Conservation (phyloP, 1,284 basidiomycete species). For the Bjerkandera adusta region DNA sequence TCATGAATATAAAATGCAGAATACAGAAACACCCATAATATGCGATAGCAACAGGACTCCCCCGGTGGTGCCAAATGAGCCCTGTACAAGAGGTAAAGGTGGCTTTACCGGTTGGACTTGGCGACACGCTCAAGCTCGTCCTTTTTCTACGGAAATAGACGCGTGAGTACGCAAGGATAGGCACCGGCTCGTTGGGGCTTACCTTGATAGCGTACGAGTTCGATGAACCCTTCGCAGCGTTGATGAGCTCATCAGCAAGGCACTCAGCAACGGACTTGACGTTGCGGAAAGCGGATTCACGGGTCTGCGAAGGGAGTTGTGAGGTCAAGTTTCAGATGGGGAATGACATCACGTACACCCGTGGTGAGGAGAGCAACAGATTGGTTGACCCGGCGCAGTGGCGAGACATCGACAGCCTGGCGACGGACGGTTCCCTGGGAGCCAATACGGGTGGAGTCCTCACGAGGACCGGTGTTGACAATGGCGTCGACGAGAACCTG, state of each 20-base stretch:
- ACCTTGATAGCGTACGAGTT: slow-evolving; percentile 99
- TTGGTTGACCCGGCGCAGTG: slow-evolving; percentile 98
- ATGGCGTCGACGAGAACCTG: slow-evolving; percentile 98
- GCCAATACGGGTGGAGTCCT: slow-evolving; percentile 99
- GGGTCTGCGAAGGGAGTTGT: slow-evolving; percentile 57
- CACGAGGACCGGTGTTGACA: slow-evolving; percentile 99
- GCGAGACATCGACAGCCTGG: slow-evolving; percentile 99
- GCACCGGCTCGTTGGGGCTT: slow-evolving; percentile 17
- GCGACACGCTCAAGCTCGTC: slow-evolving; percentile 99
- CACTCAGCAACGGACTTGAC: slow-evolving; percentile 99
- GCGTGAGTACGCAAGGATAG: slow-evolving; percentile 2
- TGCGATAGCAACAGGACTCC: slow-evolving; percentile 22
- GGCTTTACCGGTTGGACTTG: slow-evolving; percentile 94
- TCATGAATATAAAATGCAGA: slow-evolving; percentile 28
- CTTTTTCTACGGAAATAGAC: slow-evolving; percentile 64
- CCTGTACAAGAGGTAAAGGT: slow-evolving; percentile 7
- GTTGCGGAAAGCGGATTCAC: slow-evolving; percentile 99
- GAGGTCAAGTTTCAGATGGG: slow-evolving; percentile 5
- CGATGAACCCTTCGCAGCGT: slow-evolving; percentile 99
- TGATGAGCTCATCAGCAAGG: slow-evolving; percentile 99
- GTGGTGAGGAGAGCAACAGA: slow-evolving; percentile 93
- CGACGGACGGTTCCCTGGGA: slow-evolving; percentile 99
- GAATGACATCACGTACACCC: slow-evolving; percentile 64
- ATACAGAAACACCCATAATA: slow-evolving; percentile 28
- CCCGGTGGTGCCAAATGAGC: slow-evolving; percentile 4